Evolutionary conservation across 495 filamentous ascomycete species (phyloP).

Genomic region (Penicillium longicatenatum): DNA sequence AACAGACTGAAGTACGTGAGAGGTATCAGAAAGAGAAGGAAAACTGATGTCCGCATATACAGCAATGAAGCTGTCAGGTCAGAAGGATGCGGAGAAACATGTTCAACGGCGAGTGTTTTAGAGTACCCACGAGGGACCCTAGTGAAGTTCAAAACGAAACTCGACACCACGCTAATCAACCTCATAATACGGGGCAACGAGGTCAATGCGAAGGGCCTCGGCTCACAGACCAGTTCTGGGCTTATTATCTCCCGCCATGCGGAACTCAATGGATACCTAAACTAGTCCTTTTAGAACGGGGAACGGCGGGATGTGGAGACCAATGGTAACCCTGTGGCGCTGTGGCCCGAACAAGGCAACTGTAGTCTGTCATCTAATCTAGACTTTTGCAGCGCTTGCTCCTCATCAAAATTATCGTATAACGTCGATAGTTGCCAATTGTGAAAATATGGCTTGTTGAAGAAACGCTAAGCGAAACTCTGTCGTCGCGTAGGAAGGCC

Average conservation of each 20-base stretch:
- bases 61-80: neutral
- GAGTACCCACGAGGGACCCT: neutral
- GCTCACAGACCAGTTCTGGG: neutral
- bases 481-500: neutral
- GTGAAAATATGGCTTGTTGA: neutral
- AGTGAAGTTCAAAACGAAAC: neutral
- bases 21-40: neutral
- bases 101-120: neutral
- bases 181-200: neutral
- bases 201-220: neutral
- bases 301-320: slow-evolving; percentile 20
- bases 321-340: neutral
- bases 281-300: neutral
- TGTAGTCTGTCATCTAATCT: neutral
- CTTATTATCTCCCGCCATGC: neutral
- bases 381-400: neutral
- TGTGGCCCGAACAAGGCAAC: slow-evolving; percentile 6
- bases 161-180: neutral
- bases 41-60: neutral
- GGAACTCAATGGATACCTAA: neutral
- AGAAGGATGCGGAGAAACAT: neutral
- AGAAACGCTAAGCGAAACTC: neutral
- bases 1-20: neutral
- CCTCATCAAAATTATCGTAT: neutral
- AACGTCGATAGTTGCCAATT: neutral